Evolutionary conservation across 2,329 filamentous ascomycete genomes (phyloP), one percentile per base, ranked within the genome.

Genomic region (Sporothrix brasiliensis): DNA sequence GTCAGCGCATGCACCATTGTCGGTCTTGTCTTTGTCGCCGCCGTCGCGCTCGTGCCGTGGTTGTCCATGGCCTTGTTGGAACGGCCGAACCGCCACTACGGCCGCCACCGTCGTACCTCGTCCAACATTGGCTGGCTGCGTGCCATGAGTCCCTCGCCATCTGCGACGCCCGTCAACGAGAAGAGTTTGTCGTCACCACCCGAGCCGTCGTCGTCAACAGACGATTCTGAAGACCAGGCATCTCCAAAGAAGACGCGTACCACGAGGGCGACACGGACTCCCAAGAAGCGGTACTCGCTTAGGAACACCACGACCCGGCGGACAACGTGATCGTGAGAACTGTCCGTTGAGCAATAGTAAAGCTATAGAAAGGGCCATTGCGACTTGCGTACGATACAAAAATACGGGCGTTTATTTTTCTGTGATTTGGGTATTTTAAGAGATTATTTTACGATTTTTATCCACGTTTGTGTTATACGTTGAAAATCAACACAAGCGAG

Each of bases 51-150:
- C 30, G 71, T 54, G 58, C 71, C 70, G 39, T 69, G 56, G 52
- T 34, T 73, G 65, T 73, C 73, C 53, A 73, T 73, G 69, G 34
- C 47, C 10, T 34, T 70, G 67, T 44, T 71, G 10, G 69, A 72
- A 60, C 30, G 27, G 41, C 66, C 52, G 1, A 50, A 19, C 30
- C 70, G 44, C 14, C 67, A 58, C 11, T 34, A 47, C 41, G 21
- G 30, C n/a, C 39, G 21, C 16, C 70, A 69, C 58, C 66, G 41
- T 7, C 70, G 70, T 10, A 41, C 11, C 3, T 21, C 41, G 2
- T 53, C 47, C 70, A 60, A 53, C 69, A 30, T 52, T 10, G 66
- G 58, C 41, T 52, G 69, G 19, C n/a, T 63, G 39, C 58, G 58
- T 3, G 58, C 58, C 7, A 21, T 21, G 21, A 47, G 39, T n/a